Base-by-base conservation (phyloP, 768 basidiomycete species). In the Suillus spraguei region DNA sequence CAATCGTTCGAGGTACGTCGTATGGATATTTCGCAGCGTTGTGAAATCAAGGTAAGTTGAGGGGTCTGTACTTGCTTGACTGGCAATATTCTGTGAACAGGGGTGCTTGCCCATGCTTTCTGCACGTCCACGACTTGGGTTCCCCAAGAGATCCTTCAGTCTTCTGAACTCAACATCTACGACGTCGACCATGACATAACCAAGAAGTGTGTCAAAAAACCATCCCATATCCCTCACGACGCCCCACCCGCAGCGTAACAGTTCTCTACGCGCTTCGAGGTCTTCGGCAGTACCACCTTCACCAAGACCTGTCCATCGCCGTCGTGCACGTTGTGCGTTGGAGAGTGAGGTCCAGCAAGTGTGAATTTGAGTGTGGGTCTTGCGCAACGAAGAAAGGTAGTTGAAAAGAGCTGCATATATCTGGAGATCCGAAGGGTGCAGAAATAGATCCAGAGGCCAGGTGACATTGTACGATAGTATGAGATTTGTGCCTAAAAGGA, bases 361-460 rank as follows among this genome's bases (percentile, higher is more conserved):
- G 63, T 93, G 88, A 14, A 95, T 83, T 35, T 87, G 85, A 0
- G 86, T 88, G 69, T 96, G 95, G 0, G 91, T 91, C 71, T 94
- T 92, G 33, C 94, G 86, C 42, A 97, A 72, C 0, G 94, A 87
- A 11, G 92, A 89, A 11, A 97, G 81, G 77, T 92, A 96, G 4
- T 90, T 83, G 77, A 95, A 94, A 54, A 97, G 76, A 20, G 84
- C 83, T 3, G 86, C 86, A 69, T 97, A 97, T 41, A 86, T 82
- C 20, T 84, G 79, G 22, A 96, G 79, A 68, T 94, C 92, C 0
- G 87, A 79, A 24, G 87, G 79, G 60, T 92, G 87, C 28, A 97
- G 84, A 77, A 97, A 96, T 53, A 97, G 85, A 72, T 96, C 93
- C 47, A 97, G 82, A 0, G 95, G 95, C 94, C 94, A 97, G 0